Evolutionary conservation across 805 yeast genomes (phyloP).

Genomic region (Kodamaea restingae): DNA sequence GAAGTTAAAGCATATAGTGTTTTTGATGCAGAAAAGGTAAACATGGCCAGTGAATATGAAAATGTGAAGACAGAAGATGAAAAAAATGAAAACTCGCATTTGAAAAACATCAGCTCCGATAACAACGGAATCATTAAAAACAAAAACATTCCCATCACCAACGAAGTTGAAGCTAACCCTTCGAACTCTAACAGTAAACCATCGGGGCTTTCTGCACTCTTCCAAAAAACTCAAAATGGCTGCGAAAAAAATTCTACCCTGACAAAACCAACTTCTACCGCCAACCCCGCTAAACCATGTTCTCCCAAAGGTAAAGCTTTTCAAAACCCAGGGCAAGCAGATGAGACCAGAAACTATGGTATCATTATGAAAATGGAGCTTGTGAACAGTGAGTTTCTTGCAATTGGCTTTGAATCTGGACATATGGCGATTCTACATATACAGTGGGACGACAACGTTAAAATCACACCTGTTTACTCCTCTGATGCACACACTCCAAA

Average conservation of each 20-base stretch:
- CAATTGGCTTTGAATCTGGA: slow-evolving; percentile 75
- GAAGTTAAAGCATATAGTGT: slow-evolving; percentile 14
- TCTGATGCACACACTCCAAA: slow-evolving; percentile 45
- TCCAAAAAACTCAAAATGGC: too few species aligned
- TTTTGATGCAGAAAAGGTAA: slow-evolving; percentile 17
- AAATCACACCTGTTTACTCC: slow-evolving; percentile 16
- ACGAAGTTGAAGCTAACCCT: too few species aligned
- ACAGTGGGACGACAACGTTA: slow-evolving; percentile 17
- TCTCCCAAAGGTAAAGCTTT: too few species aligned
- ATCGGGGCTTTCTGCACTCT: too few species aligned
- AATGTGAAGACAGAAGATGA: not conserved
- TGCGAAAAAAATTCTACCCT: too few species aligned
- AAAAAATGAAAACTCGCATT: not conserved
- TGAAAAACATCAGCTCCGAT: too few species aligned
- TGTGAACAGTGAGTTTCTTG: slow-evolving; percentile 26
- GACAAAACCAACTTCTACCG: too few species aligned
- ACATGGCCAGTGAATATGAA: not conserved
- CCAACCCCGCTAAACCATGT: too few species aligned
- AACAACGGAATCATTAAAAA: too few species aligned
- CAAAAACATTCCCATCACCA: too few species aligned
- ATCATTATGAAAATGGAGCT: slow-evolving; percentile 60
- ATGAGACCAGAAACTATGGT: slow-evolving; percentile 37
- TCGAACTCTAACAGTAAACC: too few species aligned
- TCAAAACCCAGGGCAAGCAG: too few species aligned
- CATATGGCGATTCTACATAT: slow-evolving; percentile 34